Conservation (phyloP, 2,329 filamentous ascomycete species). For the Xylaria sp. region DNA sequence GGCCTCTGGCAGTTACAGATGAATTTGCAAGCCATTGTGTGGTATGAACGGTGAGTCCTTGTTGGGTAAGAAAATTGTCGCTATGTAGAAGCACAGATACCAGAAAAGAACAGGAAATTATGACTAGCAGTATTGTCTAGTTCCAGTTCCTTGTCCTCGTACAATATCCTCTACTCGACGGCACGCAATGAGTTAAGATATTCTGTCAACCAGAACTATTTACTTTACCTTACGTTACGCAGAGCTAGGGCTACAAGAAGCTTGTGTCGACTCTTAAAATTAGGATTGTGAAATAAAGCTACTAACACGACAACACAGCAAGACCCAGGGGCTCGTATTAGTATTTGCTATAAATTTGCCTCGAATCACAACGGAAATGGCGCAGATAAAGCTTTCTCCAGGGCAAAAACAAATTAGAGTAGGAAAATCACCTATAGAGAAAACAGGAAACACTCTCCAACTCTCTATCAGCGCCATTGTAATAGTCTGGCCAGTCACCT, state of each 20-base stretch:
- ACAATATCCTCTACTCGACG: background rate
- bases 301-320: background rate
- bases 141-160: slow-evolving; percentile 8
- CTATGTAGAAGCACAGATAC: slow-evolving; percentile 11
- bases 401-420: background rate
- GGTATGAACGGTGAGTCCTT: slow-evolving; percentile 13
- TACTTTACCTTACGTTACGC: slow-evolving; percentile 14
- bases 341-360: background rate
- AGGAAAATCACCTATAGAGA: background rate
- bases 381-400: background rate
- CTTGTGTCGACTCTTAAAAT: slow-evolving; percentile 6
- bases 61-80: slow-evolving; percentile 11
- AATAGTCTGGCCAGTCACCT: background rate
- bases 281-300: background rate
- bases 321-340: background rate
- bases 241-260: slow-evolving; percentile 2
- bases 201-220: background rate
- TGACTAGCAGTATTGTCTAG: background rate
- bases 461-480: background rate
- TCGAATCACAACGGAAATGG: background rate
- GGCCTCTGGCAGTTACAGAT: slow-evolving; percentile 4
- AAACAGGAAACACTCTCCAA: background rate
- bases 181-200: slow-evolving; percentile 1
- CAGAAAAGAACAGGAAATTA: background rate
- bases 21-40: slow-evolving; percentile 15